Percentiles rank a stretch among this genome's conserved stretches.
Conservation (phyloP, 441 rosid genomes). For the Arabidopsis lyrata region DNA sequence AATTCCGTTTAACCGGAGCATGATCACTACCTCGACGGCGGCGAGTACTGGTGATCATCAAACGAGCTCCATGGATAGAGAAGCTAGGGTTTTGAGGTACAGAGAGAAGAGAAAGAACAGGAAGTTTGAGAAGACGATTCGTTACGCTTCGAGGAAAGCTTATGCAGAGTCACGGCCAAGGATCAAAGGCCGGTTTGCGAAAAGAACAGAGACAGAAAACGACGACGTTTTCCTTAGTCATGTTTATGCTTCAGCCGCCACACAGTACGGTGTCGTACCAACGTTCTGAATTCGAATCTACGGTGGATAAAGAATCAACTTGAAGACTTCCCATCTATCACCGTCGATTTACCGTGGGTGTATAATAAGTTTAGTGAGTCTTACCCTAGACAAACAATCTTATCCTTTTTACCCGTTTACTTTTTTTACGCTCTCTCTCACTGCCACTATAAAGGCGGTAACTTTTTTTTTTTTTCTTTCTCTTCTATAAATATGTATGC, state of each 20-base stretch:
- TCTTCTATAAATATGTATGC: conserved; percentile 1
- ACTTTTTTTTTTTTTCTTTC: conserved; percentile 19
- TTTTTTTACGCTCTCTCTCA: conserved; percentile 25
- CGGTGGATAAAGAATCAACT: conserved; percentile 26
- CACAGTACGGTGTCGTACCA: conserved; percentile 78
- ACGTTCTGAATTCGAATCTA: conserved; percentile 51
- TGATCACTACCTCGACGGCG: conserved; percentile 40
- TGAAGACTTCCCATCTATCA: neutral
- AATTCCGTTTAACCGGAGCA: conserved; percentile 45
- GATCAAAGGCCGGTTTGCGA: conserved; percentile 77
- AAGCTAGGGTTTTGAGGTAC: conserved; percentile 74
- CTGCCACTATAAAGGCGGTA: conserved; percentile 43
- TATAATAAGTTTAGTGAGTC: conserved; percentile 39
- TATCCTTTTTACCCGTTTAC: conserved; percentile 36
- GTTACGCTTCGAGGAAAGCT: conserved; percentile 77
- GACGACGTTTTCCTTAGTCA: conserved; percentile 50
- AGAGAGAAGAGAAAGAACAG: conserved; percentile 81
- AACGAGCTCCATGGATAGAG: conserved; percentile 53
- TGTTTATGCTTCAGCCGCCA: conserved; percentile 28
- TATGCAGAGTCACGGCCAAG: conserved; percentile 78
- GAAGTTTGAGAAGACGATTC: conserved; percentile 74
- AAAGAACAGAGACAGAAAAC: conserved; percentile 53
- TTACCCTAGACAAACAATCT: conserved; percentile 37
- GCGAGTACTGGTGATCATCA: conserved; percentile 34
- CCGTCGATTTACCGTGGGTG: conserved; percentile 20